phyloP scores from a whole-genome alignment of 2,329 filamentous ascomycete genomes.

The Exutisphaerella laricina region DNA sequence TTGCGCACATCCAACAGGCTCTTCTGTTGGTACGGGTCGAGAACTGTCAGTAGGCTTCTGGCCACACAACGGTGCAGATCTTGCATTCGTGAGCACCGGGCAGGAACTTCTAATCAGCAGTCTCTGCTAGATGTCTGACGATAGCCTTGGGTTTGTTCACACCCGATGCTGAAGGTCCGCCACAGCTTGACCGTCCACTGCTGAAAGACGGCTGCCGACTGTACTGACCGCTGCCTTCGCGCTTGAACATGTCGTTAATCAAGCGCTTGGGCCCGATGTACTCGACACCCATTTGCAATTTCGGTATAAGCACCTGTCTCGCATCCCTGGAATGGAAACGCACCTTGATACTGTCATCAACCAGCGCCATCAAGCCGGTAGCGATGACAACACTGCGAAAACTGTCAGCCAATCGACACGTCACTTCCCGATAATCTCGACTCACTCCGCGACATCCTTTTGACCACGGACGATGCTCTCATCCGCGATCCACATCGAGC shows the following conservation, averaged over 20 bases:
- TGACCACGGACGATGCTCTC: constrained; percentile 59
- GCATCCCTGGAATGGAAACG: constrained; percentile 59
- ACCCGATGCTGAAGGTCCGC: constrained; percentile 4
- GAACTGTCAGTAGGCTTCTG: constrained; percentile 11
- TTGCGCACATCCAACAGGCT: too few species aligned
- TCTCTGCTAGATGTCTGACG: constrained; percentile 17
- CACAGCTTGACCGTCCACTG: constrained; percentile 22
- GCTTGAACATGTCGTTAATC: constrained; percentile 59
- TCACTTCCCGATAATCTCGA: constrained; percentile 28
- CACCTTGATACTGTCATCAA: constrained; percentile 85
- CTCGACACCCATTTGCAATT: constrained; percentile 54
- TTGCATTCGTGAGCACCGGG: constrained; percentile 1
- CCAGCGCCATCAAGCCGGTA: constrained; percentile 80
- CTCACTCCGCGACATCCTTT: constrained; percentile 84
- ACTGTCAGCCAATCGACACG: constrained; percentile 6
- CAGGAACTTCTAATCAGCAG: constrained; percentile 6
- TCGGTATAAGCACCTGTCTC: constrained; percentile 49
- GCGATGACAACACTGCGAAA: constrained; percentile 69
- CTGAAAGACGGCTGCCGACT: constrained; percentile 20
- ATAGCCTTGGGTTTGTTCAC: constrained; percentile 6
- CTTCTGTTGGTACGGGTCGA: too few species aligned
- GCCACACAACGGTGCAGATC: constrained; percentile 9
- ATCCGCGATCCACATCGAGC: constrained; percentile 85
- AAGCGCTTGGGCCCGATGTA: constrained; percentile 57
- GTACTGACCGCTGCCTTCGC: constrained; percentile 32